These are phyloP conservation scores for Austropuccinia psidii DNA, from an alignment of 1,284 basidiomycete species.

Conservation along the genomic window DNA sequence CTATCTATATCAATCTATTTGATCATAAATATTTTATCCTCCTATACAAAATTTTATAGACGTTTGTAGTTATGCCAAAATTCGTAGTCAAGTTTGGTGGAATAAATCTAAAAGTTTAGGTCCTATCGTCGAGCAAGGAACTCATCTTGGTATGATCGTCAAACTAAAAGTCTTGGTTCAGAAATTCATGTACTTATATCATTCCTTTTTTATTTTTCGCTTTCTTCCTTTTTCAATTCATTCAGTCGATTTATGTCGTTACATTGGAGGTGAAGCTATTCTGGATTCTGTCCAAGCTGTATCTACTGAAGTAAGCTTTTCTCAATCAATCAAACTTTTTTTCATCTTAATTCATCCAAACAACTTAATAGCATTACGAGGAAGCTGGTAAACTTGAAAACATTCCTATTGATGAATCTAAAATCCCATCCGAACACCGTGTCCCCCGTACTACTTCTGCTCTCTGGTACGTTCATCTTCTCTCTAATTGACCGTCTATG, in stretches of 20 bases:
- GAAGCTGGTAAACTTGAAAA: conserved; percentile 75
- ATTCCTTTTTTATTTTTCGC: neutral
- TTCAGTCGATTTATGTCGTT: conserved; percentile 70
- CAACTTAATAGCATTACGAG: conserved; percentile 63
- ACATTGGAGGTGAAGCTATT: conserved; percentile 96
- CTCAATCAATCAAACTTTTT: neutral
- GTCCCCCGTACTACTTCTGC: conserved; percentile 50
- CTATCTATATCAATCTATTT: neutral
- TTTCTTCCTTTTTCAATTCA: neutral
- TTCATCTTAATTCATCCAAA: neutral
- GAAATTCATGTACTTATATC: neutral
- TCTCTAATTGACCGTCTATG: neutral
- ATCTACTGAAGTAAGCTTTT: conserved; percentile 39
- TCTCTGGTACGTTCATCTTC: conserved; percentile 43
- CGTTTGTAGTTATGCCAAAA: conserved; percentile 35
- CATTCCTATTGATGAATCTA: conserved; percentile 68
- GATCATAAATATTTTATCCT: neutral
- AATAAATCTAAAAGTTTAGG: conserved; percentile 81
- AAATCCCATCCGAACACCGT: conserved; percentile 63
- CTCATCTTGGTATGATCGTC: conserved; percentile 58
- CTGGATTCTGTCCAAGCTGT: conserved; percentile 62
- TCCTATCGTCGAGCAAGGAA: conserved; percentile 93
- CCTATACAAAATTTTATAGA: conserved; percentile 2
- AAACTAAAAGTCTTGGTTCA: neutral
- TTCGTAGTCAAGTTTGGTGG: conserved; percentile 64